These are phyloP conservation scores for Ascochyta rabiei DNA, from an alignment of 2,329 filamentous ascomycete species.

Conservation along the genomic window DNA sequence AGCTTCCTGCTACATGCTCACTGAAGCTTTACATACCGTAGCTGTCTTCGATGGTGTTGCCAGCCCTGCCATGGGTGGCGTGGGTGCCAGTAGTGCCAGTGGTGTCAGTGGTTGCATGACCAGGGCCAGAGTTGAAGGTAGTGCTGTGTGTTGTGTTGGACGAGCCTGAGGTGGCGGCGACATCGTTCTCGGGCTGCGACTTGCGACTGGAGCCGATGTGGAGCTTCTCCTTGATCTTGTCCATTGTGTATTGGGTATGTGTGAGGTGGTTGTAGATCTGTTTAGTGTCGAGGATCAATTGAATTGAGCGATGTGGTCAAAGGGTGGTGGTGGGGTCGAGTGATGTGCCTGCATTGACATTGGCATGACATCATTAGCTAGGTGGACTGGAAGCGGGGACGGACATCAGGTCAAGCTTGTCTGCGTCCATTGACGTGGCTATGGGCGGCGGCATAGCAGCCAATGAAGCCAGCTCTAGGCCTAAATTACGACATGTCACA, in stretches of 20 bases:
- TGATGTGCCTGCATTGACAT: too few relatives aligned
- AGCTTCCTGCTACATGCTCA: background rate
- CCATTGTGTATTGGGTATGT: constrained; percentile 29
- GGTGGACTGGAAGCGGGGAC: constrained; percentile 8
- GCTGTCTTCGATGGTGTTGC: constrained; percentile 11
- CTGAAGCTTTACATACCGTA: constrained; percentile 4
- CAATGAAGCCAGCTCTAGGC: background rate
- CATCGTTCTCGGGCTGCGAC: constrained; percentile 34
- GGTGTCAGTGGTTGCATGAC: constrained; percentile 31
- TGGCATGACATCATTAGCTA: constrained; percentile 6
- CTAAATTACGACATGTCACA: constrained; percentile 8
- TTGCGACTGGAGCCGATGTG: constrained; percentile 43
- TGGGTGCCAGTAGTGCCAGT: constrained; percentile 18
- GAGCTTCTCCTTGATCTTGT: constrained; percentile 46
- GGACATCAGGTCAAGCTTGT: constrained; percentile 8
- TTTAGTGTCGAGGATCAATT: constrained; percentile 11
- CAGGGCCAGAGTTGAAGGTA: constrained; percentile 12
- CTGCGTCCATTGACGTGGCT: constrained; percentile 2
- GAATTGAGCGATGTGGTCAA: constrained; percentile 6
- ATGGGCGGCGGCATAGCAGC: background rate
- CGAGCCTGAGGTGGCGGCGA: constrained; percentile 1
- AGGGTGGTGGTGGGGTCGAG: constrained; percentile 9
- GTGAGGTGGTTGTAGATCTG: constrained; percentile 6
- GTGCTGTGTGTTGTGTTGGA: constrained; percentile 16
- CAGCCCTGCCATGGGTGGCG: constrained; percentile 9